Base-by-base conservation (phyloP, 208 protist species). In the Endotrypanum monterogeii region DNA sequence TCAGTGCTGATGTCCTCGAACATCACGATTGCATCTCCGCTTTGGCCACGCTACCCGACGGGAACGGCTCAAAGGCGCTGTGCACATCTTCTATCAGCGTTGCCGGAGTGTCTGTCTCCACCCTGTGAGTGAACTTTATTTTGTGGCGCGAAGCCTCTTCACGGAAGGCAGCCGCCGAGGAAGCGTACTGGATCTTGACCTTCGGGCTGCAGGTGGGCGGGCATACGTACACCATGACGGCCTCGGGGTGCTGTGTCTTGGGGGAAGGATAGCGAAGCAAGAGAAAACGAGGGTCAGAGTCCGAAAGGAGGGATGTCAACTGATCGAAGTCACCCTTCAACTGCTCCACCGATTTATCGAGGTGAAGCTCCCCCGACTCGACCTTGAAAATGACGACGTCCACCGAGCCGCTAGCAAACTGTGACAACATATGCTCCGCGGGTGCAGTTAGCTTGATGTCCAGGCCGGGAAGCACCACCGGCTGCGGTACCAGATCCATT, bases 221-320 rank as follows among this genome's bases (percentile, higher is more conserved):
- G 74, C 89, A 96, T n/a, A 94, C 73, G 79, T 94, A 91, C 66
- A 89, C 83, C 86, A 96, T 87, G 56, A 92, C 78, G 6, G 32
- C 39, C 58, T 74, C 62, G 18, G n/a, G 32, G 30, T 67, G 74
- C 51, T 72, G 65, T 11, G 79, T 73, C 25, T 74, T 73, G 16
- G 70, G 58, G 14, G 79, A 78, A 6, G 79, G 39, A 66, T 77
- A 82, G 73, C 71, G 78, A 55, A 81, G 73, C 18, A 89, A 28
- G 44, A 86, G 73, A 41, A 82, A 89, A 37, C 84, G 80, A 12
- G 80, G 80, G 35, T 83, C 74, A n/a, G 63, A 51, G 14, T 57
- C 73, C 20, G 81, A 72, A 44, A 89, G 73, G n/a, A 89, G 18
- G 28, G 55, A 72, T 56, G 76, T 82, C 25, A 80, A 63, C 9